phyloP scores from a whole-genome alignment of 78 protist species.

The Dictyostelium firmibasis region DNA sequence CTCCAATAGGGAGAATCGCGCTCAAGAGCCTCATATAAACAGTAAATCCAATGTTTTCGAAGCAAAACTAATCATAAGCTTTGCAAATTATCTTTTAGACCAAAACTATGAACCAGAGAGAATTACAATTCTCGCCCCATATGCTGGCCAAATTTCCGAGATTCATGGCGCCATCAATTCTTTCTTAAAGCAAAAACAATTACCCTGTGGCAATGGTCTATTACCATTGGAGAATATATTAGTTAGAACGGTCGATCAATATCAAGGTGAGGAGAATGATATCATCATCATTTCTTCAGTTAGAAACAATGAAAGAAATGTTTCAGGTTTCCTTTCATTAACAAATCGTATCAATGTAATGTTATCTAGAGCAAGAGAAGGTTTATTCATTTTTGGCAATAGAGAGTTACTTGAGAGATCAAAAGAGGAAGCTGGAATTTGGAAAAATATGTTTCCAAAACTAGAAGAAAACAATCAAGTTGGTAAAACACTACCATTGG shows the following conservation, averaged over 20 bases:
- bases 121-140: conserved; percentile 87
- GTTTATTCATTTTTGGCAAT: conserved; percentile 93
- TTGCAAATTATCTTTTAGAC: conserved; percentile 41
- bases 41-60: conserved; percentile 69
- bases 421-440: conserved; percentile 65
- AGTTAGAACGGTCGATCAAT: conserved; percentile 94
- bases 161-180: conserved; percentile 81
- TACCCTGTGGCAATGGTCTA: background rate
- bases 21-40: conserved; percentile 37
- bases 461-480: conserved; percentile 80
- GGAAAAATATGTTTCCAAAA: conserved; percentile 70
- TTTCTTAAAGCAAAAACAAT: conserved; percentile 89
- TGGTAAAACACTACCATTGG: conserved; percentile 80
- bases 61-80: conserved; percentile 28
- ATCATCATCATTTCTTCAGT: conserved; percentile 95
- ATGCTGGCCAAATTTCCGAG: conserved; percentile 87
- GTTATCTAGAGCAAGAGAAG: conserved; percentile 96
- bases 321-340: conserved; percentile 93
- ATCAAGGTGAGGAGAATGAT: conserved; percentile 98
- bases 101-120: conserved; percentile 65
- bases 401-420: conserved; percentile 62
- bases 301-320: conserved; percentile 87
- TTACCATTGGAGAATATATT: conserved; percentile 70
- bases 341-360: conserved; percentile 92
- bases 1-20: conserved; percentile 34